Conservation (phyloP, 495 filamentous ascomycete species). For the Tetracladium marchalianum region DNA sequence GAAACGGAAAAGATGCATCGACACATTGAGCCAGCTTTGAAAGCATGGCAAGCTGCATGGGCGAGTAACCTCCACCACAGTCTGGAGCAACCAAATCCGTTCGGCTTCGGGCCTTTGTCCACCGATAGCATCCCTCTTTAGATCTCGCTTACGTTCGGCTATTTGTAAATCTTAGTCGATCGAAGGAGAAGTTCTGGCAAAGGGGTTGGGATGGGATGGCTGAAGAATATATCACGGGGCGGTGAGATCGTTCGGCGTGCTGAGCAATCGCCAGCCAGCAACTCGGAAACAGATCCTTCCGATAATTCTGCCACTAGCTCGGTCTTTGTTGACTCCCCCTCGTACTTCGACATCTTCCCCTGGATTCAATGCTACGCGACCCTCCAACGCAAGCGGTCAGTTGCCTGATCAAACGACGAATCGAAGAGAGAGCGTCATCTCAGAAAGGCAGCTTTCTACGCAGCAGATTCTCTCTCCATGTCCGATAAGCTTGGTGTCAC, state of each 20-base stretch:
- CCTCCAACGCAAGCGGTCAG: conserved; percentile 21
- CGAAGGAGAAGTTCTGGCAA: conserved; percentile 92
- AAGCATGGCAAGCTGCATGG: conserved; percentile 95
- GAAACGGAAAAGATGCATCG: conserved; percentile 96
- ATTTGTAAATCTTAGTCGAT: conserved; percentile 83
- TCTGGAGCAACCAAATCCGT: conserved; percentile 75
- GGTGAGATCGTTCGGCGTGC: conserved; percentile 65
- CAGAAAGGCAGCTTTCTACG: conserved; percentile 88
- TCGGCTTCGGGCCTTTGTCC: conserved; percentile 77
- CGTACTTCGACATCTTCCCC: conserved; percentile 44
- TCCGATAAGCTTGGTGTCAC: conserved; percentile 81
- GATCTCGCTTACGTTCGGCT: conserved; percentile 91
- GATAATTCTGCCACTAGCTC: conserved; percentile 38
- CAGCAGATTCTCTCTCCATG: conserved; percentile 85
- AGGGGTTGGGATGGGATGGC: conserved; percentile 90
- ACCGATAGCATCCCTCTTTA: conserved; percentile 91
- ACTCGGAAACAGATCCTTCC: conserved; percentile 40
- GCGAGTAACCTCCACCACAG: conserved; percentile 78
- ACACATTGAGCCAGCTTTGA: conserved; percentile 88
- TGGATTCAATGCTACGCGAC: conserved; percentile 28
- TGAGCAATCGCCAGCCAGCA: conserved; percentile 50
- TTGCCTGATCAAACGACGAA: conserved; percentile 14
- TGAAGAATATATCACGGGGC: conserved; percentile 76
- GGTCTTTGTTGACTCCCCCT: conserved; percentile 43
- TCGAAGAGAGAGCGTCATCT: conserved; percentile 76